Evolutionary conservation across 208 protist genomes (phyloP).

Genomic region (Trypanosoma avium): DNA sequence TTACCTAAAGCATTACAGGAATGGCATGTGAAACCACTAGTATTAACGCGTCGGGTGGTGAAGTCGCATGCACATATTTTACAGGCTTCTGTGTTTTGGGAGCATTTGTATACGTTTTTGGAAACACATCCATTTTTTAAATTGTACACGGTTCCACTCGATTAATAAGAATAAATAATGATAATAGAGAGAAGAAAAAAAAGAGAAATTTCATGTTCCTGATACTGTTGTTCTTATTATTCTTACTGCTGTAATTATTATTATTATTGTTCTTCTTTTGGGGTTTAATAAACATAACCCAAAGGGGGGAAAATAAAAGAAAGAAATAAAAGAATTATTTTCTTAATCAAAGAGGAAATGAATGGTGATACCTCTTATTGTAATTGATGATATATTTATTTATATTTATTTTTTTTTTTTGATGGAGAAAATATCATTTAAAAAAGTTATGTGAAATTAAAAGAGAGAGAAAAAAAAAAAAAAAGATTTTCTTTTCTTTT

Average conservation of each 20-base stretch:
- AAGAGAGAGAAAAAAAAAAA: background rate
- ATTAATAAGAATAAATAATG: constrained; percentile 19
- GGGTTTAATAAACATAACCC: constrained; percentile 10
- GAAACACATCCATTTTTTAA: constrained; percentile 79
- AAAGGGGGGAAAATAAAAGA: too few species aligned
- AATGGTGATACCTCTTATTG: too few species aligned
- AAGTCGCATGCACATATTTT: constrained; percentile 82
- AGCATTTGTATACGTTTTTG: constrained; percentile 79
- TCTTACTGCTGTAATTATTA: background rate
- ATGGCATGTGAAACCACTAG: constrained; percentile 77
- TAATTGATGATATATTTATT: too few species aligned
- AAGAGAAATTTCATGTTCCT: background rate
- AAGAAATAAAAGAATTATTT: too few species aligned
- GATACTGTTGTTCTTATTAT: constrained; percentile 3
- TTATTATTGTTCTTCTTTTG: constrained; percentile 4
- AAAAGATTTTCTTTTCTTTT: background rate
- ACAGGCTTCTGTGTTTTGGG: constrained; percentile 78
- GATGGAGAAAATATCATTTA: too few species aligned
- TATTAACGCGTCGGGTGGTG: constrained; percentile 65
- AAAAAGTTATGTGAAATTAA: background rate
- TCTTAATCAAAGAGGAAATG: too few species aligned
- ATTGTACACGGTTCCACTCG: constrained; percentile 59
- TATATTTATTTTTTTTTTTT: too few species aligned
- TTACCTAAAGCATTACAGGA: constrained; percentile 65
- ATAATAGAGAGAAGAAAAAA: too few species aligned